Base-by-base conservation (phyloP, 805 yeast species). In the Yarrowia alimentaria region DNA sequence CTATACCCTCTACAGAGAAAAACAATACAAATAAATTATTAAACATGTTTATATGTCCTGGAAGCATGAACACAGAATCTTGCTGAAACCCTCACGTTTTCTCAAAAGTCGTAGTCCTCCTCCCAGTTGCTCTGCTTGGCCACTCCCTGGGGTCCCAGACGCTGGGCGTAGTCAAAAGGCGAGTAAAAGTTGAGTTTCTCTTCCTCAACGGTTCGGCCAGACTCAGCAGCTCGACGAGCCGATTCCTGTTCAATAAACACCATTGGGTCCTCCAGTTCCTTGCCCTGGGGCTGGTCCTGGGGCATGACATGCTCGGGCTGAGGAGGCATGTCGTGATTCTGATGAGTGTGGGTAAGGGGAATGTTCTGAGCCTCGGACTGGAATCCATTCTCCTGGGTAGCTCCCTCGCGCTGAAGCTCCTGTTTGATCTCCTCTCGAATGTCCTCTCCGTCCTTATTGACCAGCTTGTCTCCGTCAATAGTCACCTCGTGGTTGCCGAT, bases 401-500 rank as follows among this genome's bases (percentile, higher is more conserved):
- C 14, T 7, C 21, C 52, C n/a, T 43, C 52, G 11, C 17, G 24
- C 13, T 48, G 34, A 5, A 53, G 30, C 16, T 33, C 26, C 16
- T 22, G 20, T 11, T 24, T 7, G 11, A 24, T 35, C 12, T 55
- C 52, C 13, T 47, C 37, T 22, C 28, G 30, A 4, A 57, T 50
- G 10, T 58, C 60, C 12, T 43, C 42, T 26, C 61, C 61, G 2
- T 48, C 40, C 22, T 21, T 29, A 25, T 59, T 59, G 6, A 60
- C 62, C 37, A 60, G 57, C 47, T 58, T 56, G n/a, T 56, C 55
- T 3, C 59, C 62, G 6, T 59, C 60, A 10, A 60, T 29, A 9
- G 33, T 42, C 17, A 57, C 58, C n/a, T 56, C 34, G 48, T 57
- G 56, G 30, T 56, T 54, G 19, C 60, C 54, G n/a, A 61, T 48